Base-by-base conservation (phyloP, 768 basidiomycete species). In the Phylloporus arenicola region DNA sequence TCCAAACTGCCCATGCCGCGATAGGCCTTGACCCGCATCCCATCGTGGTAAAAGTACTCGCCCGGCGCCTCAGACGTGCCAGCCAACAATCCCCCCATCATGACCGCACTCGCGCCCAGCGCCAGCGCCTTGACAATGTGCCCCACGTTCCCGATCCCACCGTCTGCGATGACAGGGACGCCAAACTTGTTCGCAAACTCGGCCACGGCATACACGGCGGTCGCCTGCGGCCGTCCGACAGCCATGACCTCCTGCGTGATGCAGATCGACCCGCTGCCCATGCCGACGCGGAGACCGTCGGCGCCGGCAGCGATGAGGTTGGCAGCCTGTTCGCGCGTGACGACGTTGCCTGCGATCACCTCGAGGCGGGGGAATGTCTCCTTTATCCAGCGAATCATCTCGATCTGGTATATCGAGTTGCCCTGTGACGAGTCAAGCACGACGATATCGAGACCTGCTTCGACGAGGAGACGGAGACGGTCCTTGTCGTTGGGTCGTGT, bases 191-290 rank as follows among this genome's bases (percentile, higher is more conserved):
- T 78, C 11, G 94, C 82, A 63, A 99, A 97, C 72, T 99, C 93
- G 24, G 94, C 82, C 12, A 98, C 95, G 38, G 89, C 84, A 64
- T 88, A 89, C n/a, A 98, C 92, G n/a, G 95, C 95, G 0, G 93
- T 93, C 2, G 94, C 96, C 68, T 99, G 96, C 1, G 95, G 96
- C 14, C 96, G 83, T 13, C 96, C 96, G 45, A 98, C 95, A 10
- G 96, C 96, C 90, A 97, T 98, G 61, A 99, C 88, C 65, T 98
- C 96, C 70, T 99, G 96, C 6, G 96, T 99, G 72, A 99, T 99
- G 68, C 96, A 99, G 64, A 99, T 99, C 6, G 92, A 95, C 9
- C 96, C 96, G 8, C 87, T 90, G 33, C 96, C 96, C 96, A 99
- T 99, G 37, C 96, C 96, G 33, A 99, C 78, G 20, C 92, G 86